Percentiles rank a stretch among this genome's conserved stretches.
Evolutionary conservation across 169 alveolate species (phyloP).

Genomic region (Plasmodium inui): DNA sequence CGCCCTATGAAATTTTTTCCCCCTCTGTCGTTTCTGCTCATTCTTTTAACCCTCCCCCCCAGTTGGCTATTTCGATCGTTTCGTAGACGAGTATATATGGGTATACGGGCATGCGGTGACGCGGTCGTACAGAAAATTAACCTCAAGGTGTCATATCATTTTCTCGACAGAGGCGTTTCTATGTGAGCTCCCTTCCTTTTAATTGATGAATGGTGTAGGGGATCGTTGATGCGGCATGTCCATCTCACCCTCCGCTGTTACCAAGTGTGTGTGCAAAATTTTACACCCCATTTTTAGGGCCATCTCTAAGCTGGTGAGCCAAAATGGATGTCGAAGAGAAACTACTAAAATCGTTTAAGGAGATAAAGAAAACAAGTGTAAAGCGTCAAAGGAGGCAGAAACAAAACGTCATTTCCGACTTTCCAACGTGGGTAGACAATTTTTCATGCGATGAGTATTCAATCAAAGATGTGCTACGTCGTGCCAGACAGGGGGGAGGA

Average conservation of each 20-base stretch:
- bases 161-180: not conserved
- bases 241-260: not conserved
- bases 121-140: not conserved
- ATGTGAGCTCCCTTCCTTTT: not conserved
- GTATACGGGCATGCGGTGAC: not conserved
- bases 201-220: not conserved
- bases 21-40: not conserved
- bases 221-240: not conserved
- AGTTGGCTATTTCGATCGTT: not conserved
- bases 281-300: not conserved
- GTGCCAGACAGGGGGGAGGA: not conserved
- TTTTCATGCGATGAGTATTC: not conserved
- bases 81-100: not conserved
- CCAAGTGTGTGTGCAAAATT: not conserved
- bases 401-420: not conserved
- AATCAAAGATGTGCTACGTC: not conserved
- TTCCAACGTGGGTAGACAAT: not conserved
- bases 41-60: not conserved
- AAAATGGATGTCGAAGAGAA: slow-evolving; percentile 7
- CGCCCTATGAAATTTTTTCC: not conserved
- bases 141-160: not conserved
- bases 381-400: not conserved
- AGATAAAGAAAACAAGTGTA: slow-evolving; percentile 17
- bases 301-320: not conserved
- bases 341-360: not conserved